phyloP scores from a whole-genome alignment of 192 early-diverging fungal species.

The Funneliformis geosporum region DNA sequence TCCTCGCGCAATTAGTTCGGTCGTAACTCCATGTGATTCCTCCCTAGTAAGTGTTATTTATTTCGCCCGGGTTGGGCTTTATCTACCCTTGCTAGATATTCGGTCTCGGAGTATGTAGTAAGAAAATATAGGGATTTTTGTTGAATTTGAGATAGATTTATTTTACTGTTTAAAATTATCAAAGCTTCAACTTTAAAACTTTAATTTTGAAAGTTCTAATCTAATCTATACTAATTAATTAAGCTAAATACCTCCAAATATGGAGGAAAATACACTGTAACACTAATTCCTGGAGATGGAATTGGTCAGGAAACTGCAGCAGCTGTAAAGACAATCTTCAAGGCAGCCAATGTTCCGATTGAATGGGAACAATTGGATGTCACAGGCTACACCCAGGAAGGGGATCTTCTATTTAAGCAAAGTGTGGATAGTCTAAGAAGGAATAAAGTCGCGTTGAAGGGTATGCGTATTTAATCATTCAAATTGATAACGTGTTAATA shows the following conservation, averaged over 20 bases:
- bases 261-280: constrained; percentile 94
- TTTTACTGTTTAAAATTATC: not conserved
- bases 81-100: not conserved
- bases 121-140: not conserved
- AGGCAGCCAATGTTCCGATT: constrained; percentile 89
- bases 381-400: constrained; percentile 83
- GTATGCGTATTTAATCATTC: constrained; percentile 38
- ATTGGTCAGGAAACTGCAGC: constrained; percentile 91
- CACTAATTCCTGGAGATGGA: constrained; percentile 98
- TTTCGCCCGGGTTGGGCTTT: not conserved
- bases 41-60: not conserved
- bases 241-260: constrained; percentile 57
- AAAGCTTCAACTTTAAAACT: not conserved
- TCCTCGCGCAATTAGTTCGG: not conserved
- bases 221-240: not conserved
- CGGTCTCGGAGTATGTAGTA: not conserved
- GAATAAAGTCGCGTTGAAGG: constrained; percentile 98
- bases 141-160: not conserved
- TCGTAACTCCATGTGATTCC: not conserved
- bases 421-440: constrained; percentile 87
- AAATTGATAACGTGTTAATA: not conserved
- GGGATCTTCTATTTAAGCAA: constrained; percentile 83
- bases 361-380: constrained; percentile 98
- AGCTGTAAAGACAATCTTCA: constrained; percentile 93
- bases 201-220: not conserved